A percentile compares a stretch with the other conserved stretches of the same genome.
Evolutionary conservation across 169 alveolate genomes (phyloP).

Genomic region (Plasmodium vinckei): DNA sequence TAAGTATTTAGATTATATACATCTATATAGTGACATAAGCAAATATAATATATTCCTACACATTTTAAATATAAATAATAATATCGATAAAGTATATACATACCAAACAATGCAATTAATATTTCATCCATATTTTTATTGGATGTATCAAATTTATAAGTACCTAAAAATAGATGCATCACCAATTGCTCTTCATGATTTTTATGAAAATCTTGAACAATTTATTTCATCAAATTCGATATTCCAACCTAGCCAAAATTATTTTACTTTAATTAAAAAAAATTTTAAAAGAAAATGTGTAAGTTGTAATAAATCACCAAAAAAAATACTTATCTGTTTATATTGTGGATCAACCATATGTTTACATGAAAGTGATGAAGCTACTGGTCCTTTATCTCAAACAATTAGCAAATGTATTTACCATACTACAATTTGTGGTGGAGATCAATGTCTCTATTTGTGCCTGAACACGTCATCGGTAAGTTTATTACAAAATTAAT

Average conservation of each 20-base stretch:
- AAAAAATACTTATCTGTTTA: conserved; percentile 32
- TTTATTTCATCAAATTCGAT: conserved; percentile 37
- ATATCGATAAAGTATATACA: conserved; percentile 36
- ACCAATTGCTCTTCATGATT: conserved; percentile 43
- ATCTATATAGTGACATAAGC: conserved; percentile 43
- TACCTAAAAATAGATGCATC: conserved; percentile 60
- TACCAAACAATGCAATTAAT: conserved; percentile 37
- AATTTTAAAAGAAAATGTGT: conserved; percentile 61
- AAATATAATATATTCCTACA: conserved; percentile 47
- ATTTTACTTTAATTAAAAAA: conserved; percentile 49
- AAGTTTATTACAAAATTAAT: not conserved
- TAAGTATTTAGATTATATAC: conserved; percentile 50
- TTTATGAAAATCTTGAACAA: conserved; percentile 47
- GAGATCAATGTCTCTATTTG: conserved; percentile 52
- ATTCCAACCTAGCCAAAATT: conserved; percentile 60
- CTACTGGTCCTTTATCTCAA: conserved; percentile 29
- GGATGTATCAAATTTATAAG: conserved; percentile 52
- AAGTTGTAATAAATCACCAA: conserved; percentile 43
- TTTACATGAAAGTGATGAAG: conserved; percentile 30
- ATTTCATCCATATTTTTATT: conserved; percentile 59
- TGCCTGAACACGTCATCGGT: conserved; percentile 69
- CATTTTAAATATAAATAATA: conserved; percentile 25
- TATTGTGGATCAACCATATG: conserved; percentile 68
- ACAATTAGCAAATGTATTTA: conserved; percentile 59
- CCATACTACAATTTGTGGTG: conserved; percentile 68